Evolutionary conservation across 176 grass and related monocot species (phyloP), one percentile per base, ranked within the genome.

Genomic region (Echinochloa phyllopogon): DNA sequence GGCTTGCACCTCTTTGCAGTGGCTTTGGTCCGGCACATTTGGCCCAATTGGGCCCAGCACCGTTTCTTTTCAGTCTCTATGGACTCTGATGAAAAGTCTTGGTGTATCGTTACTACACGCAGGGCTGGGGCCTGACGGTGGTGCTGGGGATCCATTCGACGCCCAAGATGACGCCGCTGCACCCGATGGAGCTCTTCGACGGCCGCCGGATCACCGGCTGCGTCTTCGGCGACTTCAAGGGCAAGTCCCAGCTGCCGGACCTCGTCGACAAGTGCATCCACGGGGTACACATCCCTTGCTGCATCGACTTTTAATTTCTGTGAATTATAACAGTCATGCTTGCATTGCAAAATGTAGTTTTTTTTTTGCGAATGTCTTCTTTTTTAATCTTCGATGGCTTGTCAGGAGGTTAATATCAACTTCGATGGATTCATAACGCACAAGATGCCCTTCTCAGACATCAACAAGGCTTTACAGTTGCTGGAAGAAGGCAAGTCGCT

Each of bases 101-200:
- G 29, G 29, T 33, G 29, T 33, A 33, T 33, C 29, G 29, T 33
- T 33, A 33, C 29, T 33, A 33, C 29, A 33, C 29, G 29, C 29
- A 33, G 95, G 93, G 96, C 21, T 98, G 96, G 96, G 96, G 96
- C 11, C 43, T 90, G 40, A 98, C 96, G 0, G 89, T 98, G 40
- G 78, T 89, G 58, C 79, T 98, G 1, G 96, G 96, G 16, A 94
- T 98, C 60, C 96, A 98, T 81, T 63, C 80, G 3, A 90, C 89
- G 4, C 93, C 96, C 1, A 86, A 75, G 74, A 57, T 95, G 91
- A 37, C 95, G 87, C 96, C 96, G 0, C 70, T 98, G 18, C 96
- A 98, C 69, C 96, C 96, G 8, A 98, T 95, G 96, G 96, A 98
- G 69, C 77, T 98, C 38, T 98, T 95, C 23, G 76, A 94, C 43